Percentiles rank a stretch among this genome's conserved stretches.
phyloP scores from a whole-genome alignment of 768 basidiomycete genomes.

The Podaxis sp. region DNA sequence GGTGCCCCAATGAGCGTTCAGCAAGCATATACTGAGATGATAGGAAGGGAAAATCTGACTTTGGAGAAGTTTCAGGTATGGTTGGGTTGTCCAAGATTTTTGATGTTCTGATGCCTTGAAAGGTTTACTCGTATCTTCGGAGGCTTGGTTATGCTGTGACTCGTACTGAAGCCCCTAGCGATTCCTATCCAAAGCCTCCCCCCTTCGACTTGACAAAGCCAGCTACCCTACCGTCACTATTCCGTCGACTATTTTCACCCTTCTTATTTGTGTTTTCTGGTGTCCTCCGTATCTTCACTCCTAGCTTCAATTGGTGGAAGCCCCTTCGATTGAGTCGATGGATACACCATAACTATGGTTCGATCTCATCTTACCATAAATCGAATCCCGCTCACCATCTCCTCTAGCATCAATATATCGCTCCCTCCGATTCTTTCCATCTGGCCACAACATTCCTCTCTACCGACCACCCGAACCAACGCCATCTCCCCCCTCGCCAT shows the following conservation, averaged over 20 bases:
- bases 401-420: slow-evolving; percentile 63
- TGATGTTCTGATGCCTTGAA: background rate
- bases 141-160: slow-evolving; percentile 89
- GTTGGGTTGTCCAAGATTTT: background rate
- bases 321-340: slow-evolving; percentile 51
- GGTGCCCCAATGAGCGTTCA: slow-evolving; percentile 89
- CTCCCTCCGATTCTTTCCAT: slow-evolving; percentile 69
- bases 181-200: slow-evolving; percentile 52
- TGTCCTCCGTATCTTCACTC: slow-evolving; percentile 29
- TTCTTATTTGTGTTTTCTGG: slow-evolving; percentile 34
- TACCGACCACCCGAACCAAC: slow-evolving; percentile 26
- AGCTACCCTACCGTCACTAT: slow-evolving; percentile 25
- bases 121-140: slow-evolving; percentile 94
- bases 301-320: slow-evolving; percentile 63
- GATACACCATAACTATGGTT: slow-evolving; percentile 55
- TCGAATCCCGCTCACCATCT: background rate
- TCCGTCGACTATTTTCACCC: slow-evolving; percentile 33
- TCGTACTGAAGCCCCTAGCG: slow-evolving; percentile 62
- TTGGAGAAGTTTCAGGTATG: slow-evolving; percentile 87
- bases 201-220: slow-evolving; percentile 24
- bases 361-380: slow-evolving; percentile 20
- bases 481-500: slow-evolving; percentile 43
- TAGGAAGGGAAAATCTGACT: slow-evolving; percentile 74
- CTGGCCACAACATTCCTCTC: slow-evolving; percentile 57
- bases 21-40: slow-evolving; percentile 85